These are phyloP conservation scores for Termitomyces sp. DNA, from an alignment of 768 basidiomycete species.

Conservation along the genomic window DNA sequence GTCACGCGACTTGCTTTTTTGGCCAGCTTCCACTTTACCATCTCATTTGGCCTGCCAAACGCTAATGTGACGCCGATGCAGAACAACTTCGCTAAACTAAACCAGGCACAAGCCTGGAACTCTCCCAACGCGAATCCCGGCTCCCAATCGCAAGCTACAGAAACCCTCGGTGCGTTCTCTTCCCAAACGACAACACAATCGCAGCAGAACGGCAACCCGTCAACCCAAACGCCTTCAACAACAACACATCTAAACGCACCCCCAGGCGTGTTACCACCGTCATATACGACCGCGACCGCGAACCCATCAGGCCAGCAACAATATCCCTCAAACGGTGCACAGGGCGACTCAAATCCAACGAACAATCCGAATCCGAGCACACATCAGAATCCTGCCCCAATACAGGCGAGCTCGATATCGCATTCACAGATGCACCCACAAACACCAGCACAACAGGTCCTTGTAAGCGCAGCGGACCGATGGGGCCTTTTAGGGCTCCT, in stretches of 20 bases:
- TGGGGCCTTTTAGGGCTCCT: slow-evolving; percentile 90
- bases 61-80: slow-evolving; percentile 21
- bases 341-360: slow-evolving; percentile 28
- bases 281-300: slow-evolving; percentile 22
- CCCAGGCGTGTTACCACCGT: slow-evolving; percentile 32
- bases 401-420: slow-evolving; percentile 26
- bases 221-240: slow-evolving; percentile 30
- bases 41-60: slow-evolving; percentile 8
- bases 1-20: slow-evolving; percentile 8
- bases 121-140: slow-evolving; percentile 45
- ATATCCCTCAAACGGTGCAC: slow-evolving; percentile 30
- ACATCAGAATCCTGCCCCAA: slow-evolving; percentile 26
- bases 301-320: slow-evolving; percentile 24
- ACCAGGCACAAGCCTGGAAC: slow-evolving; percentile 60
- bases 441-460: slow-evolving; percentile 90
- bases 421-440: slow-evolving; percentile 56
- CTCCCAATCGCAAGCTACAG: slow-evolving; percentile 24
- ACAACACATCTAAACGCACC: slow-evolving; percentile 50
- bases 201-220: slow-evolving; percentile 43
- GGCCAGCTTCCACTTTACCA: slow-evolving; percentile 2
- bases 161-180: slow-evolving; percentile 14
- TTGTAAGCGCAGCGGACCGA: slow-evolving; percentile 88
- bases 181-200: slow-evolving; percentile 17
- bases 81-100: slow-evolving; percentile 63
- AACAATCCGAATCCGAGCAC: slow-evolving; percentile 23